phyloP scores from a whole-genome alignment of 1,284 basidiomycete genomes.

The Ceratobasidium sp. region DNA sequence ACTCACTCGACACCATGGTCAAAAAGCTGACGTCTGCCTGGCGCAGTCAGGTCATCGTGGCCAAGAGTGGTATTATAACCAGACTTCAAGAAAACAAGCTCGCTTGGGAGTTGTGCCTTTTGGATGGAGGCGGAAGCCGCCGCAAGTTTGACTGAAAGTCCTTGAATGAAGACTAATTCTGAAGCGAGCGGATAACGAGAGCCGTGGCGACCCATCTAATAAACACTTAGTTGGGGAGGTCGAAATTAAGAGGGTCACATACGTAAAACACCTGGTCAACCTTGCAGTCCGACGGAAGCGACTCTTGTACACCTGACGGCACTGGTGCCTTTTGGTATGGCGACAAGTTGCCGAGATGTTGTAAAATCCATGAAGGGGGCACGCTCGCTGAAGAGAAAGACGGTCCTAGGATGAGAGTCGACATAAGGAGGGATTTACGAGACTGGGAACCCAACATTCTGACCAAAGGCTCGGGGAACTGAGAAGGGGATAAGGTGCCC shows the following conservation, averaged over 20 bases:
- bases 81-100: conserved; percentile 55
- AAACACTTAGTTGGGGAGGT: background rate
- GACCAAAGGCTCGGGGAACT: conserved; percentile 1
- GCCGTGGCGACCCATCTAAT: conserved; percentile 57
- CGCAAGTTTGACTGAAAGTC: conserved; percentile 53
- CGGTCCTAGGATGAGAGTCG: conserved; percentile 16
- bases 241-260: conserved; percentile 43
- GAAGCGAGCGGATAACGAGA: conserved; percentile 53
- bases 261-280: conserved; percentile 58
- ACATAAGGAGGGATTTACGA: conserved; percentile 1
- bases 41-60: conserved; percentile 55
- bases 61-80: conserved; percentile 55
- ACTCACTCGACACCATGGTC: conserved; percentile 56
- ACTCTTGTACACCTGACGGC: conserved; percentile 50
- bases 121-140: conserved; percentile 50
- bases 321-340: conserved; percentile 55
- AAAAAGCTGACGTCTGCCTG: conserved; percentile 57
- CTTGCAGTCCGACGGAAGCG: conserved; percentile 56
- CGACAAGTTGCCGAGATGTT: conserved; percentile 53
- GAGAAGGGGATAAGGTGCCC: background rate
- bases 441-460: conserved; percentile 19
- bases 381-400: conserved; percentile 15
- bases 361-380: conserved; percentile 26
- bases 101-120: conserved; percentile 51
- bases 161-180: conserved; percentile 53